phyloP scores from a whole-genome alignment of 2,329 filamentous ascomycete genomes.

The Blastomyces gilchristii region DNA sequence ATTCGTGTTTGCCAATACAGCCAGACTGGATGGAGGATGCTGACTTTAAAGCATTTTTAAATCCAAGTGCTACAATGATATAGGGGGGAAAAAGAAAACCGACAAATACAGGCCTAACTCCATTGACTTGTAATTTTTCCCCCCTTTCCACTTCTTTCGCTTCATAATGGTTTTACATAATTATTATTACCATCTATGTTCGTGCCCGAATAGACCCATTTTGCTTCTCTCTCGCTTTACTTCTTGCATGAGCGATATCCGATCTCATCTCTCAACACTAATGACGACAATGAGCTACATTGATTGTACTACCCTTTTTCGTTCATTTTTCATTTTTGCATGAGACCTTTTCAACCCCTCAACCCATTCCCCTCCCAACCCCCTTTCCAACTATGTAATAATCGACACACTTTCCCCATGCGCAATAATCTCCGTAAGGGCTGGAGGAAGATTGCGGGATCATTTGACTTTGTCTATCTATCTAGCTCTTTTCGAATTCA shows the following conservation, averaged over 20 bases:
- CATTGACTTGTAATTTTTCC: not conserved
- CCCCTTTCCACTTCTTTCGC: not conserved
- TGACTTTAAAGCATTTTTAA: constrained; percentile 2
- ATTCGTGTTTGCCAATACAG: constrained; percentile 4
- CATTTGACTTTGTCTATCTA: too few relatives aligned
- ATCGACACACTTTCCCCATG: not conserved
- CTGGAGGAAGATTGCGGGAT: not conserved
- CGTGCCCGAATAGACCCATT: not conserved
- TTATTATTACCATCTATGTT: not conserved
- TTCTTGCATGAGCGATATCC: not conserved
- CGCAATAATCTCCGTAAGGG: not conserved
- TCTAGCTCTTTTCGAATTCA: not conserved
- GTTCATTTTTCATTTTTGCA: not conserved
- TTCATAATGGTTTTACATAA: not conserved
- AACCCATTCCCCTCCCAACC: not conserved
- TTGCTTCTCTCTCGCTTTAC: not conserved
- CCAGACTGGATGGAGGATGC: constrained; percentile 1
- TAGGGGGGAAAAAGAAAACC: not conserved
- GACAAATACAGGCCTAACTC: not conserved
- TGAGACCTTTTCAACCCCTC: not conserved
- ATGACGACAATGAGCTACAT: not conserved
- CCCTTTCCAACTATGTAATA: too few relatives aligned
- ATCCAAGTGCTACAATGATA: constrained; percentile 3
- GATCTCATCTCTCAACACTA: not conserved
- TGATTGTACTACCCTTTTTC: too few relatives aligned